Evolutionary conservation across 345 rosid species (phyloP).

Genomic region (Salix viminalis): DNA sequence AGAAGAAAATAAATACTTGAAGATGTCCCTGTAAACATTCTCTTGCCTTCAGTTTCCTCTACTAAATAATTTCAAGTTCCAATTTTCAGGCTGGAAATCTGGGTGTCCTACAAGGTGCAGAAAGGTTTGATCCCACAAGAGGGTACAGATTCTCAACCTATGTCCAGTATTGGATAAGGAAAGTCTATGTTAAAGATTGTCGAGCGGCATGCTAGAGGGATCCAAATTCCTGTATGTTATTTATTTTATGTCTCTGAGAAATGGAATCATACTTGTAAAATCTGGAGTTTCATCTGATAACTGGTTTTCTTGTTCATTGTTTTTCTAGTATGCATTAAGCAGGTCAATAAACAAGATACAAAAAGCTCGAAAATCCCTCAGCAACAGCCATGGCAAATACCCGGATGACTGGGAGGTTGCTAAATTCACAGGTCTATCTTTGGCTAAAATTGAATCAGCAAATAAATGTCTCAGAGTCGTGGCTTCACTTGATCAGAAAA

Average conservation of each 20-base stretch:
- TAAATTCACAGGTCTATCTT: constrained; percentile 50
- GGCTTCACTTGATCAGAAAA: constrained; percentile 67
- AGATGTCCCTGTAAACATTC: background rate
- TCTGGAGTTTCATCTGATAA: constrained; percentile 8
- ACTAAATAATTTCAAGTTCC: background rate
- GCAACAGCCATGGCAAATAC: constrained; percentile 44
- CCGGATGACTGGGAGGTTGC: constrained; percentile 60
- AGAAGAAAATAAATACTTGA: background rate
- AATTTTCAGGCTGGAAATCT: constrained; percentile 61
- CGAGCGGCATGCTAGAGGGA: constrained; percentile 54
- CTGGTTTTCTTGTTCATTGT: constrained; percentile 7
- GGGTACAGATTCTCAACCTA: constrained; percentile 85
- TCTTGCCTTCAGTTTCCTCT: background rate
- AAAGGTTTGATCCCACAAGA: constrained; percentile 72
- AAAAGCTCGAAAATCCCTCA: constrained; percentile 59
- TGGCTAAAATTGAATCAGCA: constrained; percentile 68
- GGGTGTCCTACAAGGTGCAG: constrained; percentile 83
- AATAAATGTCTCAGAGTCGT: constrained; percentile 64
- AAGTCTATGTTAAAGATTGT: constrained; percentile 64
- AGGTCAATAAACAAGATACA: constrained; percentile 50
- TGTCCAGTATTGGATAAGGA: constrained; percentile 81
- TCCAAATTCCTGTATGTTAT: constrained; percentile 60
- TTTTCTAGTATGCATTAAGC: constrained; percentile 41
- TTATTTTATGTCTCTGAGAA: constrained; percentile 1
- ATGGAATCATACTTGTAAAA: background rate